Conservation (phyloP, 2,329 filamentous ascomycete species). For the Blastomyces gilchristii region DNA sequence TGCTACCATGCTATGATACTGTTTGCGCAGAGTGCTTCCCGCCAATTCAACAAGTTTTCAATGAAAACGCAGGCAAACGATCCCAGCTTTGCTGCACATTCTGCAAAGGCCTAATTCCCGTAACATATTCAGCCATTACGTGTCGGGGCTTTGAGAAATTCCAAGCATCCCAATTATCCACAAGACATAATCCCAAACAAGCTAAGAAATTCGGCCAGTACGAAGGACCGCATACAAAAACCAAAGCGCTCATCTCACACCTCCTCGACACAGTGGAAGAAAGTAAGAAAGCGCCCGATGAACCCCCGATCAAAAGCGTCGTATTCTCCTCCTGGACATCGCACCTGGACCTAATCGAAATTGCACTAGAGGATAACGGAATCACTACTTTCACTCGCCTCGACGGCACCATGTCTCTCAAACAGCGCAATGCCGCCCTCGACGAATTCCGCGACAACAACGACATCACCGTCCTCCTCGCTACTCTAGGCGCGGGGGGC, state of each 20-base stretch:
- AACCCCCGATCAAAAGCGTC: slow-evolving; percentile 79
- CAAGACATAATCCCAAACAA: slow-evolving; percentile 37
- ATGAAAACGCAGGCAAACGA: slow-evolving; percentile 35
- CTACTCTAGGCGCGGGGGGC: slow-evolving; percentile 86
- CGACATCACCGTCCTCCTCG: slow-evolving; percentile 66
- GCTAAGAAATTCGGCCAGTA: slow-evolving; percentile 59
- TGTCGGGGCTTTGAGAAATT: slow-evolving; percentile 44
- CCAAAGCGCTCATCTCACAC: slow-evolving; percentile 66
- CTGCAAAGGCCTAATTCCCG: slow-evolving; percentile 55
- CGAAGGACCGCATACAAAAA: slow-evolving; percentile 83
- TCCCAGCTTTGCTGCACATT: slow-evolving; percentile 49
- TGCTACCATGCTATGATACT: slow-evolving; percentile 81
- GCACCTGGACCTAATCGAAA: slow-evolving; percentile 82
- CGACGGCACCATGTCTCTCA: slow-evolving; percentile 77
- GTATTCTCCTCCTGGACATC: slow-evolving; percentile 96
- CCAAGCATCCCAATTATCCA: slow-evolving; percentile 47
- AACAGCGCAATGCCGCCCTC: slow-evolving; percentile 63
- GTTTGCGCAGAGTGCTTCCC: slow-evolving; percentile 66
- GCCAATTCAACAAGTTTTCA: slow-evolving; percentile 47
- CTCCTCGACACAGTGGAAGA: slow-evolving; percentile 54
- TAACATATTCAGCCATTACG: slow-evolving; percentile 58
- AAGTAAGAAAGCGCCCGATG: slow-evolving; percentile 40
- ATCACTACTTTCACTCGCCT: slow-evolving; percentile 62
- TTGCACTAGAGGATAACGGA: slow-evolving; percentile 54
- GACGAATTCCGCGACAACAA: slow-evolving; percentile 65